Conservation (phyloP, 2,329 filamentous ascomycete species). For the Coniochaeta sp. region DNA sequence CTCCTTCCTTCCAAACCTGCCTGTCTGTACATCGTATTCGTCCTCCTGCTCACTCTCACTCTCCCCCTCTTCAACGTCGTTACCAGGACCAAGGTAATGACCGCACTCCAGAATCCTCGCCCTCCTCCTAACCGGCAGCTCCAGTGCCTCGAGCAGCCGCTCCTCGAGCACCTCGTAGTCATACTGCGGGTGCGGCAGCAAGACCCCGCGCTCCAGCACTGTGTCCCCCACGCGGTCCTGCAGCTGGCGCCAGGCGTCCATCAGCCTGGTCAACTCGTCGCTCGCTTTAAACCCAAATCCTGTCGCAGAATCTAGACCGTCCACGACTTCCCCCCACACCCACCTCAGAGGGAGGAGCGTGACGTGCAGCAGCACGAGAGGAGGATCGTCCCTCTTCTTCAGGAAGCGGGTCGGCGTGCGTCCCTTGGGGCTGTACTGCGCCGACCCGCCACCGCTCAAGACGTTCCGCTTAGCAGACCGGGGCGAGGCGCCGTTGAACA, state of each 20-base stretch:
- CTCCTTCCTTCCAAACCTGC: constrained; percentile 9
- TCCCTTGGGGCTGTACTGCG: constrained; percentile 49
- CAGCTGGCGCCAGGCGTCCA: constrained; percentile 58
- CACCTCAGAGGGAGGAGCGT: constrained; percentile 66
- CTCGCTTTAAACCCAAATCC: constrained; percentile 28
- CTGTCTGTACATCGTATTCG: constrained; percentile 19
- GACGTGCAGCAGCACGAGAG: constrained; percentile 71
- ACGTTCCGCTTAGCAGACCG: constrained; percentile 50
- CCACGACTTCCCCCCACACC: constrained; percentile 53
- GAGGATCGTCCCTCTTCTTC: constrained; percentile 44
- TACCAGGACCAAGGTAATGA: constrained; percentile 62
- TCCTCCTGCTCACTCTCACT: constrained; percentile 40
- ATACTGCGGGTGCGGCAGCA: constrained; percentile 71
- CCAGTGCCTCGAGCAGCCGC: constrained; percentile 65
- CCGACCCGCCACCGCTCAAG: too few species aligned
- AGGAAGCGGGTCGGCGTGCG: constrained; percentile 54
- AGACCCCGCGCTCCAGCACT: constrained; percentile 64
- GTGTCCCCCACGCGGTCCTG: constrained; percentile 67
- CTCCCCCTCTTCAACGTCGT: constrained; percentile 33
- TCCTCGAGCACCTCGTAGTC: constrained; percentile 78
- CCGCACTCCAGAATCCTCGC: constrained; percentile 69
- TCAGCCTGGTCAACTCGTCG: constrained; percentile 41
- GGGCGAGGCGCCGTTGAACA: constrained; percentile 38
- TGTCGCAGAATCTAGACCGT: constrained; percentile 16
- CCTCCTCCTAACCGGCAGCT: constrained; percentile 58